These are phyloP conservation scores for Magnolia officinalis DNA, from an alignment of 164 flowering plant species.

Conservation along the genomic window DNA sequence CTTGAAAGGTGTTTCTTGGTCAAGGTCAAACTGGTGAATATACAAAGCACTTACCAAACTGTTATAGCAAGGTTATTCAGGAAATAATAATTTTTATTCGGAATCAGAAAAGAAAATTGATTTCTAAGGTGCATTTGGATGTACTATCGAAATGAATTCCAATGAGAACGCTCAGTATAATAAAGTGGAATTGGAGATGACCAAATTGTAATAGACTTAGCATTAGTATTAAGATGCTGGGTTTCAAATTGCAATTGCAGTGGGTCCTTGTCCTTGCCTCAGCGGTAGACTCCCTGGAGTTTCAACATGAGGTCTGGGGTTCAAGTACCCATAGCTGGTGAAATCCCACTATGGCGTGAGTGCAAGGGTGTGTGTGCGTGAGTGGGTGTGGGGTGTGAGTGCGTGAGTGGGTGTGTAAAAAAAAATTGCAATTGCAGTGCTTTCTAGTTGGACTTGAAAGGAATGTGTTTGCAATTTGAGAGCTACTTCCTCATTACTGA, in stretches of 20 bases:
- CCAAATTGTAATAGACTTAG: background rate
- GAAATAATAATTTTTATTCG: background rate
- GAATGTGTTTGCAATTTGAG: background rate
- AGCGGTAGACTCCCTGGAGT: too few species aligned
- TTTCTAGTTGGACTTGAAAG: background rate
- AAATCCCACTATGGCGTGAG: too few species aligned
- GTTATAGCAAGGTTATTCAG: background rate
- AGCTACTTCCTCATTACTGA: background rate
- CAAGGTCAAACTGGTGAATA: conserved; percentile 34
- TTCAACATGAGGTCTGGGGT: too few species aligned
- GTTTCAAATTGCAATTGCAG: background rate
- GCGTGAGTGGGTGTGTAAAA: too few species aligned
- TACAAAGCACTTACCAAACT: background rate
- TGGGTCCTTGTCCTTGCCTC: background rate
- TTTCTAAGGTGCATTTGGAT: too few species aligned
- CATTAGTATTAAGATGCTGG: too few species aligned
- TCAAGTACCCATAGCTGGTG: too few species aligned
- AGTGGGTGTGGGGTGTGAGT: too few species aligned
- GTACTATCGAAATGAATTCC: too few species aligned
- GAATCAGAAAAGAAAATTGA: too few species aligned
- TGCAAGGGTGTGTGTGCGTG: too few species aligned
- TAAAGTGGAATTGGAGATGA: background rate
- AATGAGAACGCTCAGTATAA: too few species aligned
- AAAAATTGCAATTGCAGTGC: background rate
- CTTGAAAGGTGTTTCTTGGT: conserved; percentile 63